Evolutionary conservation across 305 asterid genomes (phyloP), one percentile per base, ranked within the genome.

Genomic region (Fraxinus albicans): DNA sequence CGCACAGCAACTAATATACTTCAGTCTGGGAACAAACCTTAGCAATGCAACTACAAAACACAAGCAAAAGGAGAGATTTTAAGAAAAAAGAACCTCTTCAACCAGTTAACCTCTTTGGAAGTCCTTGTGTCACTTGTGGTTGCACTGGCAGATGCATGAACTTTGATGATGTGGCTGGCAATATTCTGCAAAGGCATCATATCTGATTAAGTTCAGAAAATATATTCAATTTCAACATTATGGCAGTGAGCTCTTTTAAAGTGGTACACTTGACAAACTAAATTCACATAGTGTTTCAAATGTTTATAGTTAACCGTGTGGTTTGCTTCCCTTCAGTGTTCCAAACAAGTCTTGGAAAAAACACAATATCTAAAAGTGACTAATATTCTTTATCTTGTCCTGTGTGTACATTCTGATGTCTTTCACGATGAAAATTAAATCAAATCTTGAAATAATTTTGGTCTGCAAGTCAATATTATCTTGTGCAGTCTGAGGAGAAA

Each of bases 391-490:
- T 90, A 96, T 98, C 99, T 94, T 93, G 90, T 96, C 99, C 88
- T 96, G 98, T 74, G 93, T 76, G 65, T 84, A 96, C 96, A 89
- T 90, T 89, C 96, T 90, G 86, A 94, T 88, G 86, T 96, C 99
- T 83, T 96, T 96, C 88, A 96, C 99, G 36, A 96, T 96, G 87
- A 96, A 96, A 72, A 96, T 96, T 79, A 96, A 77, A 85, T 96
- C 99, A 82, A 96, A 96, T 92, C 99, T 91, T 77, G 99, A 96
- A 42, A 96, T 97, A 89, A 96, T 94, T 34, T 98, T 96, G 80
- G 99, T 96, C 97, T 96, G 99, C 85, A 96, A 89, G 89, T 96
- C 99, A 80, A 96, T 96, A 91, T 96, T 96, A 88, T 96, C 99
- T 85, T 94, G 99, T 69, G 98, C 99, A 7, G 98, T 94, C 99